Conservation (phyloP, 164 flowering plant species). For the Aristolochia fimbriata region DNA sequence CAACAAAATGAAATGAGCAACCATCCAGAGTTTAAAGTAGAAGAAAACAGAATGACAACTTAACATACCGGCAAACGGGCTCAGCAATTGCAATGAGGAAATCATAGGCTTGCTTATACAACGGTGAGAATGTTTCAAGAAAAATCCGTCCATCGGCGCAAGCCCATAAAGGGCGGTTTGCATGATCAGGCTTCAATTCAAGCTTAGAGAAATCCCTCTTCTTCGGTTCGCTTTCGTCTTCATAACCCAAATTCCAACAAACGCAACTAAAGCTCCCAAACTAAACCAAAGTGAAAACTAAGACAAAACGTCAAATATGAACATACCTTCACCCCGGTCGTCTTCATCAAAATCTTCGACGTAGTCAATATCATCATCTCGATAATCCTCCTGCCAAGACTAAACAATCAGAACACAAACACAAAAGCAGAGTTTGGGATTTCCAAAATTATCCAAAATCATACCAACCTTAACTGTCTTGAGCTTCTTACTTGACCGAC, state of each 20-base stretch:
- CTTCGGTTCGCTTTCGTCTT: constrained; percentile 38
- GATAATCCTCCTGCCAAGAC: constrained; percentile 17
- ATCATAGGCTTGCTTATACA: constrained; percentile 94
- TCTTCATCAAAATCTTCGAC: constrained; percentile 24
- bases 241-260: constrained; percentile 1
- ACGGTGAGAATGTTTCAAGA: constrained; percentile 76
- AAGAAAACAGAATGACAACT: neutral
- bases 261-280: neutral
- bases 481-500: constrained; percentile 39
- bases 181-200: constrained; percentile 82
- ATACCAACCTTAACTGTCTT: constrained; percentile 27
- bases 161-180: constrained; percentile 92
- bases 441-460: neutral
- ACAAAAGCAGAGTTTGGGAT: neutral
- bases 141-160: constrained; percentile 94
- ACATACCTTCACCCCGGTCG: constrained; percentile 22
- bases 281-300: neutral
- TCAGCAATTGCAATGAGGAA: constrained; percentile 97
- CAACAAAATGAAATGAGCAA: neutral
- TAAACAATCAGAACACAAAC: neutral
- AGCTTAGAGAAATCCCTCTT: constrained; percentile 77
- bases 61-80: constrained; percentile 89
- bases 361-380: constrained; percentile 21
- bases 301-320: neutral
- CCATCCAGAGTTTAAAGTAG: neutral